These are phyloP conservation scores for Spizellomyces sp. DNA, from an alignment of 192 early-diverging fungal genomes.

Conservation along the genomic window DNA sequence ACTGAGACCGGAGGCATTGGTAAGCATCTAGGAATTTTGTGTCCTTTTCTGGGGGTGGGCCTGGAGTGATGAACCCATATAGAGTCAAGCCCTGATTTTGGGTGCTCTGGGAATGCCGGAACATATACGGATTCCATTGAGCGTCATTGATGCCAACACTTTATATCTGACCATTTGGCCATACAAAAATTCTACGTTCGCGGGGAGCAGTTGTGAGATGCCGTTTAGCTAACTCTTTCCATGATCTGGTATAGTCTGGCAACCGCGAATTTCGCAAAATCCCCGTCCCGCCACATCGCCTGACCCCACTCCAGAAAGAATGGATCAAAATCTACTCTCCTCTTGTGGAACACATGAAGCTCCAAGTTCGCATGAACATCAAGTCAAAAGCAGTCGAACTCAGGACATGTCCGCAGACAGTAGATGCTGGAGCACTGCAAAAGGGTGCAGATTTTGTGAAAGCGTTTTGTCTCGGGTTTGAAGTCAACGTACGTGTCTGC, in stretches of 20 bases:
- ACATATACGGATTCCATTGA: conserved; percentile 7
- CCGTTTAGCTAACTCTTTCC: background rate
- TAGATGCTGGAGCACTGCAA: conserved; percentile 87
- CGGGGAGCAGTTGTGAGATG: background rate
- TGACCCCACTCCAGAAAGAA: conserved; percentile 86
- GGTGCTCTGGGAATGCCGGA: background rate
- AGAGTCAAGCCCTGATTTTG: conserved; percentile 48
- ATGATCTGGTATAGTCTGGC: conserved; percentile 13
- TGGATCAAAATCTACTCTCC: conserved; percentile 98
- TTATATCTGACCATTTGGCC: conserved; percentile 29
- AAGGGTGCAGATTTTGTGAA: conserved; percentile 96
- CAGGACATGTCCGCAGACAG: conserved; percentile 80
- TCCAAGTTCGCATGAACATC: conserved; percentile 95
- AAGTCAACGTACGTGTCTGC: conserved; percentile 52
- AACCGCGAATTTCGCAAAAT: conserved; percentile 70
- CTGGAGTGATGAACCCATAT: conserved; percentile 39
- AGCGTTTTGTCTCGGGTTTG: conserved; percentile 93
- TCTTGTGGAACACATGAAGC: conserved; percentile 91
- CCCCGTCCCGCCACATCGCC: conserved; percentile 91
- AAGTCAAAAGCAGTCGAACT: conserved; percentile 89
- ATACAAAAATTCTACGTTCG: background rate
- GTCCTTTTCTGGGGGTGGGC: background rate
- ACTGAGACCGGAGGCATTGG: background rate
- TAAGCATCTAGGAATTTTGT: background rate
- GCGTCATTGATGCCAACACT: conserved; percentile 2